Conservation (phyloP, 129 eudicot species). For the Oenanthe sinensis region DNA sequence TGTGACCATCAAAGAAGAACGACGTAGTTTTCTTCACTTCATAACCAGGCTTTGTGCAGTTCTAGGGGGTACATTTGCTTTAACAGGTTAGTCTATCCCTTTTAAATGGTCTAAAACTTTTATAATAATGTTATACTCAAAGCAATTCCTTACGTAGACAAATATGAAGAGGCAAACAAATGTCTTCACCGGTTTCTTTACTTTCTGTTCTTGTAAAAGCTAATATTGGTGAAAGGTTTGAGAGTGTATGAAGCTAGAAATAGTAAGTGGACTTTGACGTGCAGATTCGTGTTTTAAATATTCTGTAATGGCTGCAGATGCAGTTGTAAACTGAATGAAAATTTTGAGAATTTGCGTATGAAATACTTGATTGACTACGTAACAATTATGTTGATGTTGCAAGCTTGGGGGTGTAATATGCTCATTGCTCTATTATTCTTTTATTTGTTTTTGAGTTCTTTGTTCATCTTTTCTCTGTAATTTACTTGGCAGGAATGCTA, state of each 20-base stretch:
- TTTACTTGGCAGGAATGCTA: constrained; percentile 65
- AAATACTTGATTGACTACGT: not conserved
- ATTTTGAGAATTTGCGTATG: not conserved
- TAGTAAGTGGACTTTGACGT: not conserved
- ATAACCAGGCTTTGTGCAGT: constrained; percentile 97
- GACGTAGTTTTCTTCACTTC: constrained; percentile 96
- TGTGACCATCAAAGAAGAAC: constrained; percentile 89
- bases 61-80: constrained; percentile 93
- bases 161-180: not conserved
- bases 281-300: not conserved
- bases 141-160: not conserved
- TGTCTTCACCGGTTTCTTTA: not conserved
- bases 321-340: not conserved
- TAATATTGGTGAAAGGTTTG: not conserved
- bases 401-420: not conserved
- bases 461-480: not conserved
- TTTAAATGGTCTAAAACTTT: not conserved
- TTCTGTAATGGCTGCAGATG: not conserved
- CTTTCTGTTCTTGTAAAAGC: not conserved
- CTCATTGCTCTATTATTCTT: not conserved
- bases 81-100: constrained; percentile 63
- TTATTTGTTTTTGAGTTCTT: not conserved
- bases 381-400: not conserved
- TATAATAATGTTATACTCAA: not conserved
- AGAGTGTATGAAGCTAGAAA: not conserved